A percentile compares a stretch with the other conserved stretches of the same genome.
Conservation (phyloP, 192 early-diverging fungal species). For the Coemansia asiatica region DNA sequence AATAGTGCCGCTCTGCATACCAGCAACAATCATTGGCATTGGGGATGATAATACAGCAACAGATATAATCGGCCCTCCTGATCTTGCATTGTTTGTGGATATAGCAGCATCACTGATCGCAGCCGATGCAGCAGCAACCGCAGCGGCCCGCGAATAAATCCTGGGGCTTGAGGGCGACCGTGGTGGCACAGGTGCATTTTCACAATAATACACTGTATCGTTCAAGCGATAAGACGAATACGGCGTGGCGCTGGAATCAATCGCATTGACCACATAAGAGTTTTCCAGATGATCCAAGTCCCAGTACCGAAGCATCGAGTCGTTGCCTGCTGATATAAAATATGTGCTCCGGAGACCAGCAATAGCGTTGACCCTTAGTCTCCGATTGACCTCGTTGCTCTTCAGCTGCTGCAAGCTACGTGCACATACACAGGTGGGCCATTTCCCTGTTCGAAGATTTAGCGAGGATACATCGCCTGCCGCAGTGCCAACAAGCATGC, state of each 20-base stretch:
- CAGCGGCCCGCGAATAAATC: not conserved
- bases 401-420: slow-evolving; percentile 59
- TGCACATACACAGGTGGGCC: slow-evolving; percentile 56
- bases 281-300: slow-evolving; percentile 67
- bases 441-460: slow-evolving; percentile 36
- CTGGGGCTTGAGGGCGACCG: slow-evolving; percentile 19
- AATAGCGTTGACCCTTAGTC: slow-evolving; percentile 62
- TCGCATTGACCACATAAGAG: slow-evolving; percentile 70
- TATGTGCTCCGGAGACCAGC: slow-evolving; percentile 59
- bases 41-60: slow-evolving; percentile 26
- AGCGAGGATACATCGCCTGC: slow-evolving; percentile 39
- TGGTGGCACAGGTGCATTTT: slow-evolving; percentile 23
- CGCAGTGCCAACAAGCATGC: slow-evolving; percentile 31
- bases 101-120: slow-evolving; percentile 8
- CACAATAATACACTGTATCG: slow-evolving; percentile 51
- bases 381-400: slow-evolving; percentile 57
- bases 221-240: slow-evolving; percentile 46
- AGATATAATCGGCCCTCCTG: slow-evolving; percentile 32
- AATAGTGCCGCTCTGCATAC: slow-evolving; percentile 38
- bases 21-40: slow-evolving; percentile 35
- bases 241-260: slow-evolving; percentile 19
- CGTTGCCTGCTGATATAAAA: slow-evolving; percentile 78
- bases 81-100: slow-evolving; percentile 25
- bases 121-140: slow-evolving; percentile 8
- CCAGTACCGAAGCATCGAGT: slow-evolving; percentile 88